These are phyloP conservation scores for Speleostelium caveatum DNA, from an alignment of 78 protist species.

Conservation along the genomic window DNA sequence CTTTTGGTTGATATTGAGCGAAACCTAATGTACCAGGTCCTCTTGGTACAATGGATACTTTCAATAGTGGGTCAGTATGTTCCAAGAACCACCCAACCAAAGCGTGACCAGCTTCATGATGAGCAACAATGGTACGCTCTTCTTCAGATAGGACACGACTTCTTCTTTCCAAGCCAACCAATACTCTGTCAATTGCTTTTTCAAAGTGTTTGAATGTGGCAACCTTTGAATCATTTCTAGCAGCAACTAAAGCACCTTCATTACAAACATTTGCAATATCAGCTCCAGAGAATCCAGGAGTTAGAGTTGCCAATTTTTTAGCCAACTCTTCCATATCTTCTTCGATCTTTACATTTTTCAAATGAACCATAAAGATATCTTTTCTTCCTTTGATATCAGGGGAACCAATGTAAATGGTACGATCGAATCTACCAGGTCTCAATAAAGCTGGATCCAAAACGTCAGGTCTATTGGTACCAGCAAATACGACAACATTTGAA, in stretches of 20 bases:
- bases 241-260: conserved; percentile 97
- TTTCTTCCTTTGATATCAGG: conserved; percentile 93
- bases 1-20: conserved; percentile 97
- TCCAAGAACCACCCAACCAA: conserved; percentile 97
- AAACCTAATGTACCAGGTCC: conserved; percentile 97
- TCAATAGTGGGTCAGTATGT: conserved; percentile 95
- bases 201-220: conserved; percentile 90
- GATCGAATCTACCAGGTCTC: conserved; percentile 99
- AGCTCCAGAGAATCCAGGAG: conserved; percentile 96
- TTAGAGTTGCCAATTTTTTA: conserved; percentile 72
- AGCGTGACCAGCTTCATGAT: conserved; percentile 99
- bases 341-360: conserved; percentile 74
- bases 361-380: conserved; percentile 94
- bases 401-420: conserved; percentile 89
- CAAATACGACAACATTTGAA: conserved; percentile 95
- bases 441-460: conserved; percentile 96
- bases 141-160: conserved; percentile 76
- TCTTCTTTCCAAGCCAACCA: conserved; percentile 90
- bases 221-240: conserved; percentile 37
- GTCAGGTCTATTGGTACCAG: conserved; percentile 95
- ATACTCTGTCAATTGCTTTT: conserved; percentile 94
- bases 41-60: conserved; percentile 98
- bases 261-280: conserved; percentile 96
- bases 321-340: conserved; percentile 72
- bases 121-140: conserved; percentile 94